phyloP scores from a whole-genome alignment of 768 basidiomycete genomes.

The Holtermanniella nyarrowii region DNA sequence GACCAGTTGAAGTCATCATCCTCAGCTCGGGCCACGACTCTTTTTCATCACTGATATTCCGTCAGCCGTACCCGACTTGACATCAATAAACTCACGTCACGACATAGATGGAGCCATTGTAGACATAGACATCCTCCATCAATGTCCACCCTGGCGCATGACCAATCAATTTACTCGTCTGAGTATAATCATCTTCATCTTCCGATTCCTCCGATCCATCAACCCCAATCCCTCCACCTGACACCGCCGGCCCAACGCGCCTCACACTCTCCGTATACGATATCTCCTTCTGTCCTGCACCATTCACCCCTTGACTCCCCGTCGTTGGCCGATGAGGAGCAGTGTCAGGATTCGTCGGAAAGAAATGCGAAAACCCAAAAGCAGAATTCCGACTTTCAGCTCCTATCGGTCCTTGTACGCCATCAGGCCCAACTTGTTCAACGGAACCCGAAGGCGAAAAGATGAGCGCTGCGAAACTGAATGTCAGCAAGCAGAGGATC shows the following conservation, averaged over 20 bases:
- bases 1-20: constrained; percentile 60
- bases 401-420: not conserved
- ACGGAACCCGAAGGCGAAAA: constrained; percentile 10
- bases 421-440: not conserved
- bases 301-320: not conserved
- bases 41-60: constrained; percentile 18
- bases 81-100: constrained; percentile 25
- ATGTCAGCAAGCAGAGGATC: constrained; percentile 29
- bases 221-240: not conserved
- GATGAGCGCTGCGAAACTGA: constrained; percentile 29
- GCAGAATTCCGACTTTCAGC: not conserved
- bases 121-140: constrained; percentile 33
- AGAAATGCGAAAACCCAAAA: not conserved
- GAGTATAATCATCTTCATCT: constrained; percentile 6
- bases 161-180: constrained; percentile 17
- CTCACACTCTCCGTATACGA: constrained; percentile 5
- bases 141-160: constrained; percentile 37
- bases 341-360: not conserved
- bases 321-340: not conserved
- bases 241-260: not conserved
- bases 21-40: constrained; percentile 32
- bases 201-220: not conserved
- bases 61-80: not conserved
- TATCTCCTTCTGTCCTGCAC: not conserved
- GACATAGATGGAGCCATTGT: constrained; percentile 33